Evolutionary conservation across 176 grass and related monocot genomes (phyloP).

Genomic region (Oropetium thomaeum): DNA sequence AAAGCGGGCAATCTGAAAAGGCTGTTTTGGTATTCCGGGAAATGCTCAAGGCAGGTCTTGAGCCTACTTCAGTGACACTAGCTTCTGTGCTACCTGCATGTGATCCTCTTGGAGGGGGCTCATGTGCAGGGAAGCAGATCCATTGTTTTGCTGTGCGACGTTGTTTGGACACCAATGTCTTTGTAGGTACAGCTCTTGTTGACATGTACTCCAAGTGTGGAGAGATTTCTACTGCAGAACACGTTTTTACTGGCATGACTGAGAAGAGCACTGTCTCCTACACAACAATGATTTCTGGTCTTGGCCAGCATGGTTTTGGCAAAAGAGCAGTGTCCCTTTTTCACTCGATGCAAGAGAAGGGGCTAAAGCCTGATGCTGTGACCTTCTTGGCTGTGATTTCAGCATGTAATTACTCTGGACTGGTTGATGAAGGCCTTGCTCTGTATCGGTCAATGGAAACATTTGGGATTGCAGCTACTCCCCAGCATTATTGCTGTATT

Average conservation of each 20-base stretch:
- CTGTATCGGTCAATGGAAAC: conserved; percentile 70
- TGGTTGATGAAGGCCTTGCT: conserved; percentile 69
- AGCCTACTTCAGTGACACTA: conserved; percentile 78
- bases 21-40: conserved; percentile 49
- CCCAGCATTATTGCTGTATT: conserved; percentile 72
- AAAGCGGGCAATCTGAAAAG: conserved; percentile 51
- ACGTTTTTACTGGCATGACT: conserved; percentile 56
- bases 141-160: conserved; percentile 64
- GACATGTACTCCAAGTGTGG: conserved; percentile 89
- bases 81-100: conserved; percentile 72
- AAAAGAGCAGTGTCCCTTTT: conserved; percentile 70
- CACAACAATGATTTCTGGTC: conserved; percentile 81
- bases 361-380: conserved; percentile 59
- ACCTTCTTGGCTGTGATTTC: conserved; percentile 75
- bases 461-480: conserved; percentile 50
- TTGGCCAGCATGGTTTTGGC: conserved; percentile 72
- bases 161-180: conserved; percentile 63
- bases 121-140: conserved; percentile 63
- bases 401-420: conserved; percentile 70
- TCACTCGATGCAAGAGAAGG: conserved; percentile 53
- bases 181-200: conserved; percentile 70
- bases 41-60: conserved; percentile 61
- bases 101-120: conserved; percentile 53
- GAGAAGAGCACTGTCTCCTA: conserved; percentile 76
- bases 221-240: conserved; percentile 65